Percentiles rank a stretch among this genome's conserved stretches.
These are phyloP conservation scores for Ogataea corticis DNA, from an alignment of 805 yeast genomes.

Conservation along the genomic window DNA sequence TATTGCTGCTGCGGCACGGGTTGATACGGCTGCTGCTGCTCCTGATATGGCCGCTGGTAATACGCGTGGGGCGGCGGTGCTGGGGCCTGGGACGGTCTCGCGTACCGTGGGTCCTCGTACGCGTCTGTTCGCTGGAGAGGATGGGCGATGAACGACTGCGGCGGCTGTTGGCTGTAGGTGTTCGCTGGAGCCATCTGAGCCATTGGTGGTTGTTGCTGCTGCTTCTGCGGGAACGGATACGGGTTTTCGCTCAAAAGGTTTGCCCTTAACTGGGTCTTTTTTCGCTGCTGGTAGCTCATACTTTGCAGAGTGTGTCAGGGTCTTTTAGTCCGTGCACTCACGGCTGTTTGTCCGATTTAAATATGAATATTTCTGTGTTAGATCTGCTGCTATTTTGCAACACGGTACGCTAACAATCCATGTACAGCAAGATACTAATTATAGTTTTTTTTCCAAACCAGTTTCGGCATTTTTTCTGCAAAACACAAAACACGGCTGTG, in stretches of 20 bases:
- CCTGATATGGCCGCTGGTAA: constrained; percentile 5
- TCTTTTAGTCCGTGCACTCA: no score
- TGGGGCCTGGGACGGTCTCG: neutral
- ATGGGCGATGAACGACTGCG: constrained; percentile 10
- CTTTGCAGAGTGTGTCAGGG: neutral
- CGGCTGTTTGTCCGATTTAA: neutral
- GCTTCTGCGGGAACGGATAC: constrained; percentile 7
- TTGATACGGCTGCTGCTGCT: constrained; percentile 10
- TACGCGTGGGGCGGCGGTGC: neutral
- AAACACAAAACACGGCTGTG: neutral
- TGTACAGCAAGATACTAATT: neutral
- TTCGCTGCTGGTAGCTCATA: constrained; percentile 20
- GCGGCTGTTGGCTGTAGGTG: neutral
- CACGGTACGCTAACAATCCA: neutral
- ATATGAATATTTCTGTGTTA: neutral
- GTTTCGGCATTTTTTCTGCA: neutral
- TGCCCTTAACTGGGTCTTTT: constrained; percentile 27
- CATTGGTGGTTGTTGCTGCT: constrained; percentile 1
- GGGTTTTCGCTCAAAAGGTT: constrained; percentile 23
- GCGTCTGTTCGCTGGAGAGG: constrained; percentile 13
- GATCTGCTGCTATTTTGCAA: neutral
- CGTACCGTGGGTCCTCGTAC: neutral
- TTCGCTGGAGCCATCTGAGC: constrained; percentile 1
- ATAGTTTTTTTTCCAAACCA: neutral
- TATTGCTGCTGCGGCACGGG: neutral